Conservation (phyloP, 176 grass and related monocot genomes). For the Carex myosuroides region DNA sequence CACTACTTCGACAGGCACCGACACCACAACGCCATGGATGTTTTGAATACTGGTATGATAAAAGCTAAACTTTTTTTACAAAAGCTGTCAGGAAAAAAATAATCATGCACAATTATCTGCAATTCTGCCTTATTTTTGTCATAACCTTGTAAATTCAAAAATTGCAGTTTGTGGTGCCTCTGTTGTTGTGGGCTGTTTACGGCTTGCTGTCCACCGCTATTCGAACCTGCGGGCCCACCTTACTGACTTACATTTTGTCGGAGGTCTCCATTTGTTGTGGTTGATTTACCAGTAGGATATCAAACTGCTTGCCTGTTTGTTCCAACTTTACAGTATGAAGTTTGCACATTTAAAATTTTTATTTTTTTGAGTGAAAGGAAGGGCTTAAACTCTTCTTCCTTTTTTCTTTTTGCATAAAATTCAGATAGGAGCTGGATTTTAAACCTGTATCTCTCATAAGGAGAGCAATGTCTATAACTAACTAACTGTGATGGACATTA, state of each 20-base stretch:
- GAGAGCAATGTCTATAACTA: not conserved
- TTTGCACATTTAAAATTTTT: not conserved
- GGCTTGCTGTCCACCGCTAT: constrained; percentile 31
- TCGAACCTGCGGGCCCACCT: constrained; percentile 13
- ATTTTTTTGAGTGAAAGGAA: not conserved
- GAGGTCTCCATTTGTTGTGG: not conserved
- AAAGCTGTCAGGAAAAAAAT: not conserved
- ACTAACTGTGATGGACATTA: not conserved
- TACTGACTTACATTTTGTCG: not conserved
- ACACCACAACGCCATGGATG: not conserved
- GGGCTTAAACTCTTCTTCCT: not conserved
- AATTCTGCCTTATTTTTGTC: not conserved
- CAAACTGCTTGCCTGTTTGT: not conserved
- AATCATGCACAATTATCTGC: not conserved
- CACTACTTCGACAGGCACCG: constrained; percentile 36
- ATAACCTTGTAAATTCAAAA: not conserved
- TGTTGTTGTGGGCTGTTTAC: constrained; percentile 35
- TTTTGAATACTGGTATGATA: constrained; percentile 29
- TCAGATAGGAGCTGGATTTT: not conserved
- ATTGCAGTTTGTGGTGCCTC: constrained; percentile 39
- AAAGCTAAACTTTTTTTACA: not conserved
- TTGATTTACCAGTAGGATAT: not conserved
- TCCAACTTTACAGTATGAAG: constrained; percentile 3
- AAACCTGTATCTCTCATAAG: not conserved
- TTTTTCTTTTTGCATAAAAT: not conserved